A percentile compares a stretch with the other conserved stretches of the same genome.
phyloP scores from a whole-genome alignment of 257 asterid species.

The Apocynum venetum region DNA sequence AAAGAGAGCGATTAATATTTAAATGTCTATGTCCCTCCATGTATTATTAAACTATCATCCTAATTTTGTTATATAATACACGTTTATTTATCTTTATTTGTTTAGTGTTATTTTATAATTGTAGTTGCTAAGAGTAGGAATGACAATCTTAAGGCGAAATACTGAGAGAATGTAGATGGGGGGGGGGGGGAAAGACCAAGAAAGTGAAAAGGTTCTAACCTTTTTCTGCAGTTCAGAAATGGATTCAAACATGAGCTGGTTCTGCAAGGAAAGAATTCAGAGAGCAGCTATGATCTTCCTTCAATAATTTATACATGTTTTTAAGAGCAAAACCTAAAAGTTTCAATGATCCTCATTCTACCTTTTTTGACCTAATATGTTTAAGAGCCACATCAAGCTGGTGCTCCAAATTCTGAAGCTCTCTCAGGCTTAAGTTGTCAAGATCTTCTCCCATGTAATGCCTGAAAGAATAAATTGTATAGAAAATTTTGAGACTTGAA shows the following conservation, averaged over 20 bases:
- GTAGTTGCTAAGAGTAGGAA: too few species aligned
- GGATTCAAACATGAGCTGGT: slow-evolving; percentile 78
- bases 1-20: too few species aligned
- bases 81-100: too few species aligned
- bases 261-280: slow-evolving; percentile 39
- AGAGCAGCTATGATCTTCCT: not conserved
- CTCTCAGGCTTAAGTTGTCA: slow-evolving; percentile 54
- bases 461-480: slow-evolving; percentile 27
- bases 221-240: slow-evolving; percentile 73
- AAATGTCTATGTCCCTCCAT: too few species aligned
- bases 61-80: too few species aligned
- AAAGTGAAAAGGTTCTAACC: slow-evolving; percentile 32
- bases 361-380: slow-evolving; percentile 77
- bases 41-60: too few species aligned
- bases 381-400: slow-evolving; percentile 77
- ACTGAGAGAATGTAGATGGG: not conserved
- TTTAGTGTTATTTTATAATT: too few species aligned
- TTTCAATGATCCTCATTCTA: not conserved
- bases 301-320: not conserved
- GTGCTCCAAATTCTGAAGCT: slow-evolving; percentile 81
- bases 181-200: not conserved
- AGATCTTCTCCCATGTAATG: slow-evolving; percentile 80
- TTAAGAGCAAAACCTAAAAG: not conserved
- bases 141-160: not conserved
- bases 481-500: not conserved